A percentile compares a stretch with the other conserved stretches of the same genome.
Evolutionary conservation across 768 basidiomycete species (phyloP).

Genomic region (Leucocoprinus leucothites): DNA sequence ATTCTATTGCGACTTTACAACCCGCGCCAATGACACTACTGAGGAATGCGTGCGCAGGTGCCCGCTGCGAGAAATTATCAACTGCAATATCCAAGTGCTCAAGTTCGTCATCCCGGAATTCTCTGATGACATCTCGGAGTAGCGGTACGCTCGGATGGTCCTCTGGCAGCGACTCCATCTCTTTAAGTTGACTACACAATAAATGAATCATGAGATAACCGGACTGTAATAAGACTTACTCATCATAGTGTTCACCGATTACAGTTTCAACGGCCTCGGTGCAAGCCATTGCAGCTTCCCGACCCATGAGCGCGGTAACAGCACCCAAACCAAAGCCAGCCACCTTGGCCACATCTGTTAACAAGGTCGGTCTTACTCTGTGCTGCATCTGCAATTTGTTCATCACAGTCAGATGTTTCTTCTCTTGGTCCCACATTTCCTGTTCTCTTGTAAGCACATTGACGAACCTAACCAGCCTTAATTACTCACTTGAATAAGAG

Average conservation of each 20-base stretch:
- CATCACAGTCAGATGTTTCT: constrained; percentile 86
- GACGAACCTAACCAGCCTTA: background rate
- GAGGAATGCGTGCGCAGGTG: constrained; percentile 87
- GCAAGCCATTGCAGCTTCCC: constrained; percentile 96
- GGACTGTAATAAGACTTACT: constrained; percentile 54
- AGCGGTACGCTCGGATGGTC: constrained; percentile 79
- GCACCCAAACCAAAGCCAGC: constrained; percentile 87
- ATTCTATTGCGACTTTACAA: constrained; percentile 86
- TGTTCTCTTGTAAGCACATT: constrained; percentile 24
- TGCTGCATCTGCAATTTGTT: constrained; percentile 84
- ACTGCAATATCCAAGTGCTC: constrained; percentile 93
- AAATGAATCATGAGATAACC: constrained; percentile 4
- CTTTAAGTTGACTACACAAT: constrained; percentile 69
- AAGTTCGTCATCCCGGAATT: constrained; percentile 92
- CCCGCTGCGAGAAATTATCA: constrained; percentile 80
- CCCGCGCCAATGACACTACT: constrained; percentile 82
- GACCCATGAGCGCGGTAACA: constrained; percentile 82
- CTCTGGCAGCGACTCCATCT: constrained; percentile 57
- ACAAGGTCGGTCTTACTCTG: constrained; percentile 74
- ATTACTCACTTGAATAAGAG: constrained; percentile 69
- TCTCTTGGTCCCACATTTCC: constrained; percentile 99
- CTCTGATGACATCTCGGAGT: constrained; percentile 66
- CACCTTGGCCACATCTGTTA: constrained; percentile 82
- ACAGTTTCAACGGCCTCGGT: constrained; percentile 98
- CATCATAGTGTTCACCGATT: constrained; percentile 97